Base-by-base conservation (phyloP, 2,329 filamentous ascomycete genomes). In the Sarocladiaceae sp. region DNA sequence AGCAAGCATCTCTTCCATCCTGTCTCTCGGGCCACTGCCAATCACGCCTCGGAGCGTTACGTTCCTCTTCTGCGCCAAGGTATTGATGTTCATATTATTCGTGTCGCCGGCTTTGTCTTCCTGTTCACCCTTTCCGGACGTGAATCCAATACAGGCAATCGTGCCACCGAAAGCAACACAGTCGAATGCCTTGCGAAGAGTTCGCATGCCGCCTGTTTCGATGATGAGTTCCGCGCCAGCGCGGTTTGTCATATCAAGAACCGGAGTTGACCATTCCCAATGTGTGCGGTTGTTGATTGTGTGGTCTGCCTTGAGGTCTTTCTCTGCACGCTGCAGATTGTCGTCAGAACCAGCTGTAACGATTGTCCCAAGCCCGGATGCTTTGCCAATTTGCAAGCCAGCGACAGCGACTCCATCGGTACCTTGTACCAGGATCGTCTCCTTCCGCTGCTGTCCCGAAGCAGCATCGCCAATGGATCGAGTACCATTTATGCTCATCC, bases 21-120 rank as follows among this genome's bases (percentile, higher is more conserved):
- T 62, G 39, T 67, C 64, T 36, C 57, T 53, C 13, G 81, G 79
- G 0, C 81, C 82, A 60, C 84, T 83, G 40, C 82, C 58, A 5
- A 84, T 55, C 33, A 68, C 52, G 3, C 69, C 68, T 50, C 71
- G 64, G 28, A 85, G 61, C 58, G 84, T 84, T 8, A 79, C 74
- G 56, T 83, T 82, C n/a, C 74, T 67, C 35, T 76, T 49, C 52
- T 64, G 63, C 81, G 78, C 47, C 22, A 40, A 23, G 13, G 31
- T 31, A 20, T 35, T 46, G n/a, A 49, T 25, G n/a, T 44, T 40
- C 22, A 35, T 39, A 44, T 31, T 53, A n/a, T 36, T 47, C 13
- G 50, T 33, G 18, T 46, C 39, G n/a, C 31, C 50, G 11, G 28
- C 44, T 54, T 44, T 42, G 51, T 22, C 15, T 46, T 62, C 40